Conservation (phyloP, 1,284 basidiomycete species). For the Marasmius tenuissimus region DNA sequence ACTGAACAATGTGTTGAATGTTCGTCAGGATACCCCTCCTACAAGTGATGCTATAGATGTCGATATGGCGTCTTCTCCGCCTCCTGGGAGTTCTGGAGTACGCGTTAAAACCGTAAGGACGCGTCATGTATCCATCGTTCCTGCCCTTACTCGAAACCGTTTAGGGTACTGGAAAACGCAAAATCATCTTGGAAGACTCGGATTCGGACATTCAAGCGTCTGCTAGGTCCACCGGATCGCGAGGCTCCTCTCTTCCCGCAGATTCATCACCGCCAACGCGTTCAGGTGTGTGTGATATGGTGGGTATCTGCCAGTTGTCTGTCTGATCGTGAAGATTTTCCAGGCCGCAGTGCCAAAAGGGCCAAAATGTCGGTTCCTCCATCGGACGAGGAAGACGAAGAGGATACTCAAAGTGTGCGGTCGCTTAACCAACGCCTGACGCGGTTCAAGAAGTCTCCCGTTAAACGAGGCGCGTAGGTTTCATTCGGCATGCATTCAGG, state of each 20-base stretch:
- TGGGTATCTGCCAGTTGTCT: background rate
- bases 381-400: constrained; percentile 45
- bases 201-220: constrained; percentile 53
- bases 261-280: constrained; percentile 28
- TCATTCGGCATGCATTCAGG: no score
- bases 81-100: constrained; percentile 38
- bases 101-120: constrained; percentile 33
- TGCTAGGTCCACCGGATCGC: constrained; percentile 9
- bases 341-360: constrained; percentile 17
- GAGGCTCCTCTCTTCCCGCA: constrained; percentile 18
- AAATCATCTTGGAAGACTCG: constrained; percentile 66
- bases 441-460: constrained; percentile 64
- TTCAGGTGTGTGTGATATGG: constrained; percentile 19
- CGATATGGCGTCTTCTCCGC: constrained; percentile 55
- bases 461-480: constrained; percentile 44
- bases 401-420: constrained; percentile 30
- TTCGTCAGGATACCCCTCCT: constrained; percentile 55
- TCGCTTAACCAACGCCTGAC: constrained; percentile 60
- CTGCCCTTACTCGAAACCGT: background rate
- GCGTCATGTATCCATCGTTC: background rate
- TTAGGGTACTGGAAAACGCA: constrained; percentile 56
- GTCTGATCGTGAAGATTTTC: background rate
- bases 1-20: background rate
- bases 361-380: constrained; percentile 15
- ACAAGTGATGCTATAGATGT: constrained; percentile 76